These are phyloP conservation scores for Lantana camara DNA, from an alignment of 257 asterid genomes.

Conservation along the genomic window DNA sequence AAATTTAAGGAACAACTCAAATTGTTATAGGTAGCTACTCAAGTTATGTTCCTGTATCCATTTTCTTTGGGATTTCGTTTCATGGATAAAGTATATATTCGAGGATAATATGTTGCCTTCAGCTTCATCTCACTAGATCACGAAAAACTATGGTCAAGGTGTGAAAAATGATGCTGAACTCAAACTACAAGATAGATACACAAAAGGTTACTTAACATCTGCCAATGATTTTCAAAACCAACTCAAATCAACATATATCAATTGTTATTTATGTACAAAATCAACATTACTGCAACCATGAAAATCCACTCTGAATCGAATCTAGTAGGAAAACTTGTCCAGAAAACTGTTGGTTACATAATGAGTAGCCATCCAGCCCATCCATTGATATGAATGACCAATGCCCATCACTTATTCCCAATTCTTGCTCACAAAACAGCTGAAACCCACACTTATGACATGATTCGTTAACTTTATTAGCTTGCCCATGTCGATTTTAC, in stretches of 20 bases:
- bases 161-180: neutral
- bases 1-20: neutral
- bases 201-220: neutral
- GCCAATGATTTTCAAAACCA: neutral
- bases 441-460: no score
- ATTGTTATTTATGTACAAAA: neutral
- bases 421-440: neutral
- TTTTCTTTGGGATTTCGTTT: neutral
- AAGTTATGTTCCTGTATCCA: neutral
- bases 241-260: neutral
- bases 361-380: slow-evolving; percentile 5
- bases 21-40: neutral
- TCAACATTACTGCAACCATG: neutral
- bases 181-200: neutral
- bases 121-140: neutral
- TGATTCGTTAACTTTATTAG: no score
- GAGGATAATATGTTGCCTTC: neutral
- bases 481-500: neutral
- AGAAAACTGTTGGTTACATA: neutral
- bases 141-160: neutral
- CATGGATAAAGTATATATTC: neutral
- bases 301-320: neutral
- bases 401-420: neutral
- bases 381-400: neutral
- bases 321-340: neutral